Evolutionary conservation across 257 asterid species (phyloP).

Genomic region (Nicotiana undulata): DNA sequence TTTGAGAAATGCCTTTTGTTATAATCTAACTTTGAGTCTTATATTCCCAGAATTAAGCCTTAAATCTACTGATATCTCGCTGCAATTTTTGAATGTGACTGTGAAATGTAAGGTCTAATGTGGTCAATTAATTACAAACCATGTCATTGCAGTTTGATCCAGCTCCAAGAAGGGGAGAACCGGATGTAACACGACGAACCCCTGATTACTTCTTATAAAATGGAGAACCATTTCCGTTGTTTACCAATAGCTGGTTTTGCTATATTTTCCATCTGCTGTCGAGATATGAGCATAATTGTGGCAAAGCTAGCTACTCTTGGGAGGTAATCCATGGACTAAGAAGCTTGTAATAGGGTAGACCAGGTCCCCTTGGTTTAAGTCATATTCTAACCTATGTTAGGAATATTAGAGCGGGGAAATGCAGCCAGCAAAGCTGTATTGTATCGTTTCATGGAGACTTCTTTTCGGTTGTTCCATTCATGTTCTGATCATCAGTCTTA

Average conservation of each 20-base stretch:
- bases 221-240: constrained; percentile 16
- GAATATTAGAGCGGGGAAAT: constrained; percentile 24
- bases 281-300: constrained; percentile 10
- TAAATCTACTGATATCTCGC: neutral
- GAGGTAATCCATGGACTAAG: constrained; percentile 22
- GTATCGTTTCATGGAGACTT: constrained; percentile 23
- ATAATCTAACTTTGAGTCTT: neutral
- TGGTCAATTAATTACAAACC: neutral
- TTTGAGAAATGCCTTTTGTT: neutral
- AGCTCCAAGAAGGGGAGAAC: constrained; percentile 98
- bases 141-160: constrained; percentile 68
- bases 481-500: neutral
- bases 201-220: constrained; percentile 91
- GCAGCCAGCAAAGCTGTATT: constrained; percentile 30
- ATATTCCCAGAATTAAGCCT: neutral
- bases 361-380: constrained; percentile 27
- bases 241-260: constrained; percentile 12
- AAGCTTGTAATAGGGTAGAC: constrained; percentile 26
- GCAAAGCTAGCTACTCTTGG: constrained; percentile 17
- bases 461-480: constrained; percentile 1
- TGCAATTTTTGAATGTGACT: neutral
- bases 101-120: neutral
- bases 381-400: constrained; percentile 36
- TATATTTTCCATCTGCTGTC: constrained; percentile 10
- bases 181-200: constrained; percentile 90